These are phyloP conservation scores for Sporothrix phasma DNA, from an alignment of 2,329 filamentous ascomycete species.

Conservation along the genomic window DNA sequence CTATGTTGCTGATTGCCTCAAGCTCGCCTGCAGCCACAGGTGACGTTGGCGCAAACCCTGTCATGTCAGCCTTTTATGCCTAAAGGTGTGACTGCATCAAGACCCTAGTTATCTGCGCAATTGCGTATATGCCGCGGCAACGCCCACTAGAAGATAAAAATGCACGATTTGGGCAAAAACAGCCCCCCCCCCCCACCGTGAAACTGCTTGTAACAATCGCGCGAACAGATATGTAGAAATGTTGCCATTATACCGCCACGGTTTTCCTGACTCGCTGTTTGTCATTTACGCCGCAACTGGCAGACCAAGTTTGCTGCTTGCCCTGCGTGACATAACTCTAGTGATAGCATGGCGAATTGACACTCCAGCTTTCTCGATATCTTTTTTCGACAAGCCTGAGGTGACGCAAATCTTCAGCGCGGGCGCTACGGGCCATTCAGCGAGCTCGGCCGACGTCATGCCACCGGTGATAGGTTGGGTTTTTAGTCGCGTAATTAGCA, in stretches of 20 bases:
- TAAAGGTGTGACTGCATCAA: no score
- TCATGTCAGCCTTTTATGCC: no score
- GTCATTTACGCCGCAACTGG: slow-evolving; percentile 14
- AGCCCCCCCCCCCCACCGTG: no score
- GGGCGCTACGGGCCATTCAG: slow-evolving; percentile 60
- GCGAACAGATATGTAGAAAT: neutral
- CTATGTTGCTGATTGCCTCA: neutral
- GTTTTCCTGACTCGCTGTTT: neutral
- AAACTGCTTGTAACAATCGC: no score
- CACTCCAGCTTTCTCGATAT: slow-evolving; percentile 87
- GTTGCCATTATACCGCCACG: neutral
- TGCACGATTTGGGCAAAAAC: no score
- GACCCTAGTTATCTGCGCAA: no score
- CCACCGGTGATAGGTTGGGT: slow-evolving; percentile 56
- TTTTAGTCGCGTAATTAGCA: slow-evolving; percentile 82
- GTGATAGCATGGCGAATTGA: slow-evolving; percentile 87
- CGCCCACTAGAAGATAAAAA: no score
- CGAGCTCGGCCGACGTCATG: slow-evolving; percentile 57
- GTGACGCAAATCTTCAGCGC: slow-evolving; percentile 89
- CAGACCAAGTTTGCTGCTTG: slow-evolving; percentile 22
- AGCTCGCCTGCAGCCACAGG: no score
- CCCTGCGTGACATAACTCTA: slow-evolving; percentile 67
- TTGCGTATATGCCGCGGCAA: no score
- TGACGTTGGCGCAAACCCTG: no score
- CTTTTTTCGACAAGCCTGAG: slow-evolving; percentile 79